Evolutionary conservation across 768 basidiomycete genomes (phyloP).

Genomic region (Podaxis pistillaris): DNA sequence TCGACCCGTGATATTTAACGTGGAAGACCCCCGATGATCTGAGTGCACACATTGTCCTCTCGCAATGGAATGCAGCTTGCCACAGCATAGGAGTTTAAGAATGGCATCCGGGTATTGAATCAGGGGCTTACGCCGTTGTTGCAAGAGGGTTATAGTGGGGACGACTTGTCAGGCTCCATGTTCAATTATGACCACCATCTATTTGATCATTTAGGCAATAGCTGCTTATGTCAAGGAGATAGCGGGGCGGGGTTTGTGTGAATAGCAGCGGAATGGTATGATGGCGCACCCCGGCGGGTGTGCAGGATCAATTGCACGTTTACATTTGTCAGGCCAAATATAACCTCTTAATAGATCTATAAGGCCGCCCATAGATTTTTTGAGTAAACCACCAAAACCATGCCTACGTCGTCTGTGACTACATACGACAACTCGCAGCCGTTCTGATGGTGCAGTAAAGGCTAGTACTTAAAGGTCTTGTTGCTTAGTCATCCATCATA

Average conservation of each 20-base stretch:
- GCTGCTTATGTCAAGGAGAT: too few relatives aligned
- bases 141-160: too few relatives aligned
- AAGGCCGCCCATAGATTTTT: neutral
- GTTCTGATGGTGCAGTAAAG: neutral
- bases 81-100: neutral
- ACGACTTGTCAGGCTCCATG: too few relatives aligned
- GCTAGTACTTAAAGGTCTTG: neutral
- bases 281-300: neutral
- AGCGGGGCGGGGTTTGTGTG: too few relatives aligned
- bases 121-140: neutral
- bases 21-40: neutral
- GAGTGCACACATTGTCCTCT: neutral
- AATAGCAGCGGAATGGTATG: neutral
- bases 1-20: neutral
- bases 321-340: neutral
- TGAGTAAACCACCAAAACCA: neutral
- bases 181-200: too few relatives aligned
- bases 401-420: neutral
- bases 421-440: too few relatives aligned
- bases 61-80: neutral
- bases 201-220: too few relatives aligned
- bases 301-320: neutral
- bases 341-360: neutral
- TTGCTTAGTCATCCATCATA: constrained; percentile 10
- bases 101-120: neutral